A percentile compares a stretch with the other conserved stretches of the same genome.
These are phyloP conservation scores for Pascua guehoae DNA, from an alignment of 1,284 basidiomycete genomes.

Conservation along the genomic window DNA sequence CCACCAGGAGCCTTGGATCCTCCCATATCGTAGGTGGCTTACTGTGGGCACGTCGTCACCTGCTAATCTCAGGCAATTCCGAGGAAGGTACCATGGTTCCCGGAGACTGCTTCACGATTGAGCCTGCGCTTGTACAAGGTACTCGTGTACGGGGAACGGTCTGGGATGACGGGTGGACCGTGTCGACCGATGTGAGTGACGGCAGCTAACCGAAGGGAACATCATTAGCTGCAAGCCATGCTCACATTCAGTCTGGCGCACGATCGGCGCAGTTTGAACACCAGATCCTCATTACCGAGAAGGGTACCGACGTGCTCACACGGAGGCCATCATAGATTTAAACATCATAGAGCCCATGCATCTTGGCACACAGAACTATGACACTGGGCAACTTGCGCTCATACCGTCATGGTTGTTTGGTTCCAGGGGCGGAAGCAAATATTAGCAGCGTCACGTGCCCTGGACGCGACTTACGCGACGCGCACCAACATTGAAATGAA, in stretches of 20 bases:
- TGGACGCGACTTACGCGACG: background rate
- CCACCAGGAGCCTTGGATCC: constrained; percentile 78
- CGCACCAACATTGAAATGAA: background rate
- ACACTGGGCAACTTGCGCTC: background rate
- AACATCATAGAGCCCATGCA: background rate
- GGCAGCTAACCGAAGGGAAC: too few species aligned
- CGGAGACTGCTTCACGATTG: constrained; percentile 85
- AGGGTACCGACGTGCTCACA: constrained; percentile 65
- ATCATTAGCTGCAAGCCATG: constrained; percentile 11
- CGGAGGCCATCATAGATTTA: constrained; percentile 17
- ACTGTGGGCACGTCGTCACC: background rate
- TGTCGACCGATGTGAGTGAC: constrained; percentile 65
- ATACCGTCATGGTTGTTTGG: background rate
- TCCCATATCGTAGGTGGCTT: constrained; percentile 59
- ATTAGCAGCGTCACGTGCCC: background rate
- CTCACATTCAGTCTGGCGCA: constrained; percentile 56
- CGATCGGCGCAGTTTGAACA: constrained; percentile 81
- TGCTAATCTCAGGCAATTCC: constrained; percentile 59
- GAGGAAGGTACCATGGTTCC: constrained; percentile 72
- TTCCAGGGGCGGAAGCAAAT: too few species aligned
- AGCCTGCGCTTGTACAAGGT: constrained; percentile 77
- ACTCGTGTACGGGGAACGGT: constrained; percentile 63
- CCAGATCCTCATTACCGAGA: constrained; percentile 75
- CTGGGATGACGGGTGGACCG: constrained; percentile 85
- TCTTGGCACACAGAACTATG: background rate